These are phyloP conservation scores for Collybia mongolica DNA, from an alignment of 768 basidiomycete genomes.

Conservation along the genomic window DNA sequence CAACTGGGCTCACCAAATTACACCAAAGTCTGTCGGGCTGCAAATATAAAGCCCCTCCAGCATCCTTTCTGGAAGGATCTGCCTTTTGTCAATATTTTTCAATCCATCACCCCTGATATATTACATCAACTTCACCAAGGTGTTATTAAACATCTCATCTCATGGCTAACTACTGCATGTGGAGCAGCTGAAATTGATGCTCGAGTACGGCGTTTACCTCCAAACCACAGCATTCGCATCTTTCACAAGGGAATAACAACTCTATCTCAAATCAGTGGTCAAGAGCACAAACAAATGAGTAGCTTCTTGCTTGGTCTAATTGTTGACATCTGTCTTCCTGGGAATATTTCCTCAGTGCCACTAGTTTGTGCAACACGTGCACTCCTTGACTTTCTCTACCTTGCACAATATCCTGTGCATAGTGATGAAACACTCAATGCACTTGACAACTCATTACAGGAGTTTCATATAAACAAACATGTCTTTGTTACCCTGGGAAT, in stretches of 20 bases:
- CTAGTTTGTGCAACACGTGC: too few relatives aligned
- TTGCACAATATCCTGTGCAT: too few relatives aligned
- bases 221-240: conserved; percentile 25
- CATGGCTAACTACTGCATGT: conserved; percentile 24
- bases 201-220: conserved; percentile 27
- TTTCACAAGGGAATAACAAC: conserved; percentile 41
- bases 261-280: too few relatives aligned
- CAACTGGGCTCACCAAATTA: too few relatives aligned
- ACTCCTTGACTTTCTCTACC: too few relatives aligned
- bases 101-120: conserved; percentile 27
- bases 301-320: too few relatives aligned
- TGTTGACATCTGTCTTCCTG: too few relatives aligned
- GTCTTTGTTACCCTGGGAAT: conserved; percentile 14
- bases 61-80: conserved; percentile 26
- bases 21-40: too few relatives aligned
- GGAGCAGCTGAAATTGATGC: conserved; percentile 34
- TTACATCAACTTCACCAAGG: conserved; percentile 35
- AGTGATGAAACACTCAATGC: too few relatives aligned
- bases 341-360: too few relatives aligned
- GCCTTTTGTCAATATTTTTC: conserved; percentile 23
- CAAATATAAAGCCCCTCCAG: not conserved
- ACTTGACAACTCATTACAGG: not conserved
- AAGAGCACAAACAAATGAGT: too few relatives aligned
- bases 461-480: not conserved
- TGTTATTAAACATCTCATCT: conserved; percentile 29